Conservation (phyloP, 208 protist genomes). For the Trypanosoma melophagium region DNA sequence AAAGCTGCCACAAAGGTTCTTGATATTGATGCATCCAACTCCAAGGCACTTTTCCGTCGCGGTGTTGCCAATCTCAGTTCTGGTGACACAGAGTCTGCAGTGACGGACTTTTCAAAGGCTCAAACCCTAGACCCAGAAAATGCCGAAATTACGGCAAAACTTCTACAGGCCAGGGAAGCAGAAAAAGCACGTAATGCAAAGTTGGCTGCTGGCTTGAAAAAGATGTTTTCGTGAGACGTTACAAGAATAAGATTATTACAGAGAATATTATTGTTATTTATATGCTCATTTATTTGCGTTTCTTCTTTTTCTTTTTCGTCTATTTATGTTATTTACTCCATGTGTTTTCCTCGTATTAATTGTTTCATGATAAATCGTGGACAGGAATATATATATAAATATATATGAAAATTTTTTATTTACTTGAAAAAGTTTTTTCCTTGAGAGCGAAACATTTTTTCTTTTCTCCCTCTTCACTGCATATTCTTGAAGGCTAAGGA, state of each 20-base stretch:
- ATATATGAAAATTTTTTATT: too few species aligned
- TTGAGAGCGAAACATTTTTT: not conserved
- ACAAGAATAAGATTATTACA: slow-evolving; percentile 5
- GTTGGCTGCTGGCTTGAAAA: slow-evolving; percentile 74
- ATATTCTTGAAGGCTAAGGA: not conserved
- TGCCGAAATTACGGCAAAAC: slow-evolving; percentile 57
- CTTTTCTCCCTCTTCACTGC: not conserved
- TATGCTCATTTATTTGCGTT: not conserved
- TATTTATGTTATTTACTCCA: not conserved
- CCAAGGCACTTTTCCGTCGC: slow-evolving; percentile 88
- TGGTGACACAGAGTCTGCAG: slow-evolving; percentile 64
- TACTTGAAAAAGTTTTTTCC: not conserved
- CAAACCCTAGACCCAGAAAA: slow-evolving; percentile 74
- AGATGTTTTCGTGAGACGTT: slow-evolving; percentile 77
- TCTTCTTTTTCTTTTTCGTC: not conserved
- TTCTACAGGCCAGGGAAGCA: slow-evolving; percentile 75
- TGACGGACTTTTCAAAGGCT: slow-evolving; percentile 61
- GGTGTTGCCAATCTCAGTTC: slow-evolving; percentile 57
- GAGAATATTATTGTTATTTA: slow-evolving; percentile 16
- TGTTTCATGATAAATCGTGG: not conserved
- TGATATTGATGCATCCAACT: slow-evolving; percentile 68
- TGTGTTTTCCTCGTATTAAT: slow-evolving; percentile 10
- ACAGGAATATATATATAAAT: not conserved
- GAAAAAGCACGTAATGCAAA: slow-evolving; percentile 81
- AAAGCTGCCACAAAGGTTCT: slow-evolving; percentile 59